Evolutionary conservation across 2,329 filamentous ascomycete species (phyloP), one percentile per base, ranked within the genome.

Genomic region (Epicoccum nigrum): DNA sequence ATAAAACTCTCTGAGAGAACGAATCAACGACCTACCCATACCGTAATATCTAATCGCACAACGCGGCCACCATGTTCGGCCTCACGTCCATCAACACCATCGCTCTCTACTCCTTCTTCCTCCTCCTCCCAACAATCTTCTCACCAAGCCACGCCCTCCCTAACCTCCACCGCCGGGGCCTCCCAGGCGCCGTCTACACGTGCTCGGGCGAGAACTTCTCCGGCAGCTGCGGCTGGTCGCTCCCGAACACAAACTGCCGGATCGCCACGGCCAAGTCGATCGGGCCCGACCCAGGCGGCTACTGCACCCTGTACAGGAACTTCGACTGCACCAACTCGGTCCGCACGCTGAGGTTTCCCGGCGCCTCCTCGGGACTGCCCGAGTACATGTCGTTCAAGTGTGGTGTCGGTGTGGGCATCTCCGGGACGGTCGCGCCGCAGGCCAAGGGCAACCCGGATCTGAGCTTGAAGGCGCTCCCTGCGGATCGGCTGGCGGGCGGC

Each of bases 111-210:
- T 15, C 49, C 19, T 35, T 55, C 31, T 33, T 55, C n/a, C n/a
- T 55, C n/a, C n/a, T 64, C 7, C 16, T 57, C 15, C 38, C 48
- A 49, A 34, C 16, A 51, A 15, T 47, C 52, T 39, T 59, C 30
- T 49, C 51, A 19, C n/a, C 55, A 23, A 40, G 30, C 21, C 32
- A 58, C 13, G 58, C 57, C 12, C 51, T 41, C 13, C 58, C 51
- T n/a, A 55, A 23, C 13, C 46, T 68, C 15, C 55, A 60, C 15
- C 59, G 59, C 8, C 68, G 68, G 28, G 68, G 67, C n/a, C 68
- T 72, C 17, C 65, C 69, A 15, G 69, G 69, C 19, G 69, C 67
- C 17, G 65, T 71, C 16, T 72, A 71, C 56, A 64, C 65, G 11
- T 72, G 69, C 56, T 61, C 60, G 6, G 51, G 38, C 9, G 33